Conservation (phyloP, 1,284 basidiomycete species). For the Quambalaria eucalypti region DNA sequence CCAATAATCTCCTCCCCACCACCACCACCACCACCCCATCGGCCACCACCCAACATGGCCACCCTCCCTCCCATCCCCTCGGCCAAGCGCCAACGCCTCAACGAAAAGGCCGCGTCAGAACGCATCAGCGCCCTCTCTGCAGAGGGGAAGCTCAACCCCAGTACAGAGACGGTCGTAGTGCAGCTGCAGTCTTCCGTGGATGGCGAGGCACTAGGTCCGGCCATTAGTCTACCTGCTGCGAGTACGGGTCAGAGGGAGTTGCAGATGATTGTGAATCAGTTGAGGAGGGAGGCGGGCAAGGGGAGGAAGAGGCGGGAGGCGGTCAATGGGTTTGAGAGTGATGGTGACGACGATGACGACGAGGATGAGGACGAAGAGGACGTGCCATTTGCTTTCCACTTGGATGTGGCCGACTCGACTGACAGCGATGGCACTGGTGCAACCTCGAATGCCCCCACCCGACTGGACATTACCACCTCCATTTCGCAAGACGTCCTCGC, state of each 20-base stretch:
- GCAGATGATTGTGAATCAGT: slow-evolving; percentile 37
- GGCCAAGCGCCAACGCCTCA: not conserved
- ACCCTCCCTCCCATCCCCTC: slow-evolving; percentile 24
- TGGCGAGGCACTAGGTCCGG: slow-evolving; percentile 31
- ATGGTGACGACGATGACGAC: slow-evolving; percentile 18
- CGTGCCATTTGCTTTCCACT: slow-evolving; percentile 42
- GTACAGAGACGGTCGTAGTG: slow-evolving; percentile 32
- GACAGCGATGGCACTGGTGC: not conserved
- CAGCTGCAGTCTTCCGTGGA: slow-evolving; percentile 41
- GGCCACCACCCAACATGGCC: slow-evolving; percentile 22
- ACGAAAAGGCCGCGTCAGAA: slow-evolving; percentile 5
- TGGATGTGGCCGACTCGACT: slow-evolving; percentile 17
- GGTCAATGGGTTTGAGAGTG: not conserved
- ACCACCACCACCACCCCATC: too few species aligned
- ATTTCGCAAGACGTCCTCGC: slow-evolving; percentile 33
- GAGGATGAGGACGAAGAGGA: slow-evolving; percentile 43
- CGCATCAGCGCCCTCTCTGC: slow-evolving; percentile 10
- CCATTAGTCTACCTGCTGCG: slow-evolving; percentile 35
- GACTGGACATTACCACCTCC: slow-evolving; percentile 32
- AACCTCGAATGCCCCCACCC: slow-evolving; percentile 8
- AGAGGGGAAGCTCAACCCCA: slow-evolving; percentile 33
- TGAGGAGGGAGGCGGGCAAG: slow-evolving; percentile 16
- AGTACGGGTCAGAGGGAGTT: slow-evolving; percentile 36
- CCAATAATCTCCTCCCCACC: too few species aligned
- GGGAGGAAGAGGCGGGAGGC: slow-evolving; percentile 1